Conservation (phyloP, 1,284 basidiomycete genomes). For the Sporisorium sorghi region DNA sequence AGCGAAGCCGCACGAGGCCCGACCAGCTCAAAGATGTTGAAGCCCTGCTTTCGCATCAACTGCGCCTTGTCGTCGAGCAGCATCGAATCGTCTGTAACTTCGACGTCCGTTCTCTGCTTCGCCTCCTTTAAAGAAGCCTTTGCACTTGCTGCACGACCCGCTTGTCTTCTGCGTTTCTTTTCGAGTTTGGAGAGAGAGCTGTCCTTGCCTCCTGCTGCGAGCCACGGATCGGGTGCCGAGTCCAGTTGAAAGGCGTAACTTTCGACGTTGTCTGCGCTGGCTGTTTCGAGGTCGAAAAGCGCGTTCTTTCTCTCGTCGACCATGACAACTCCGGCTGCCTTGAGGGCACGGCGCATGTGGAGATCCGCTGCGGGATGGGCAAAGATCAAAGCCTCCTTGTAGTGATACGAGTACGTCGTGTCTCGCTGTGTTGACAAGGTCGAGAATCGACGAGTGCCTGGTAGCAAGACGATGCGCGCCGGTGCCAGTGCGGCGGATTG, state of each 20-base stretch:
- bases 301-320: constrained; percentile 34
- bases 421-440: neutral
- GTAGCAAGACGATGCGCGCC: constrained; percentile 21
- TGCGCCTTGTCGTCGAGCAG: constrained; percentile 20
- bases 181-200: constrained; percentile 37
- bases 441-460: constrained; percentile 10
- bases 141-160: constrained; percentile 1
- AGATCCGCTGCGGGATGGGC: constrained; percentile 53
- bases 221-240: constrained; percentile 48
- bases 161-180: constrained; percentile 26
- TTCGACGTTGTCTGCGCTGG: neutral
- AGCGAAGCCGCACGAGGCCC: constrained; percentile 51
- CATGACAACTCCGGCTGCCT: constrained; percentile 29
- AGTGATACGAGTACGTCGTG: constrained; percentile 2
- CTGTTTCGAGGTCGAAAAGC: constrained; percentile 9
- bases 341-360: constrained; percentile 45
- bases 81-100: neutral
- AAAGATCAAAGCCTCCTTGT: constrained; percentile 42
- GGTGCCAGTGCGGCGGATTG: constrained; percentile 34
- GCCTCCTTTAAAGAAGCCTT: neutral
- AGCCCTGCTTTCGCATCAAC: constrained; percentile 46
- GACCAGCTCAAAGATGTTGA: constrained; percentile 62
- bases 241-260: constrained; percentile 33
- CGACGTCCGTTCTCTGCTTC: neutral
- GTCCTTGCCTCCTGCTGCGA: constrained; percentile 53